A percentile compares a stretch with the other conserved stretches of the same genome.
Evolutionary conservation across 139 green algal genomes (phyloP).

Genomic region (Chlamydomonas asymmetrica): DNA sequence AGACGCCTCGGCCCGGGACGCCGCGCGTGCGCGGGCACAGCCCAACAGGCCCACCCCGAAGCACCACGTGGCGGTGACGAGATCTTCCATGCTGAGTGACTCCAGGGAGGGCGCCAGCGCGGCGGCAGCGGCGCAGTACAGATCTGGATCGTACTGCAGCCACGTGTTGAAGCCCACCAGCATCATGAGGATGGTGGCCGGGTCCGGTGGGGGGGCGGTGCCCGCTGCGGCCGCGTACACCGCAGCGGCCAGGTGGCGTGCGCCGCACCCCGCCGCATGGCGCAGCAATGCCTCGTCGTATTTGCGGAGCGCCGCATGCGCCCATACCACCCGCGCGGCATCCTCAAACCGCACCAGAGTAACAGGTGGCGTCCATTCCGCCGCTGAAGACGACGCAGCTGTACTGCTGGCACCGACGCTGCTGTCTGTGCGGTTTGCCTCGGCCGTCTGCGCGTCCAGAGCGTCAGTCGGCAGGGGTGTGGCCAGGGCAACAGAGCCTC

Average conservation of each 20-base stretch:
- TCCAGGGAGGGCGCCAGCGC: not conserved
- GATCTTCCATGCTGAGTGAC: slow-evolving; percentile 6
- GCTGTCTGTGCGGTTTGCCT: too few species aligned
- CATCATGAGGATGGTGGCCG: slow-evolving; percentile 6
- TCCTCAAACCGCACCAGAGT: too few species aligned
- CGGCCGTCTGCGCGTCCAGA: too few species aligned
- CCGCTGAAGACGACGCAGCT: too few species aligned
- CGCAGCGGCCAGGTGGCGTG: not conserved
- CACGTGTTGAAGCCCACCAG: slow-evolving; percentile 1
- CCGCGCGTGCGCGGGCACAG: too few species aligned
- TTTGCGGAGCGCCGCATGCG: slow-evolving; percentile 17
- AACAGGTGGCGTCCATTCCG: too few species aligned
- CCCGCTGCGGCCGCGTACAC: not conserved
- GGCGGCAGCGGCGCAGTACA: slow-evolving; percentile 5
- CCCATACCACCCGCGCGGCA: slow-evolving; percentile 21
- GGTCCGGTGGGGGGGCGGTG: not conserved
- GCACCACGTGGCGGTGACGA: slow-evolving; percentile 17
- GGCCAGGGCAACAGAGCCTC: too few species aligned
- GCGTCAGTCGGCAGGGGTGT: too few species aligned
- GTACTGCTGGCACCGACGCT: too few species aligned
- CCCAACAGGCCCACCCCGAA: slow-evolving; percentile 1
- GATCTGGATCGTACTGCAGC: not conserved
- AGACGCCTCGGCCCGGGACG: too few species aligned
- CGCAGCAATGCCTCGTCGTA: not conserved
- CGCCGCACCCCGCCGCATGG: not conserved